Percentiles rank a stretch among this genome's conserved stretches.
These are phyloP conservation scores for Globisporangium okanoganense DNA, from an alignment of 352 stramenopile genomes.

Conservation along the genomic window DNA sequence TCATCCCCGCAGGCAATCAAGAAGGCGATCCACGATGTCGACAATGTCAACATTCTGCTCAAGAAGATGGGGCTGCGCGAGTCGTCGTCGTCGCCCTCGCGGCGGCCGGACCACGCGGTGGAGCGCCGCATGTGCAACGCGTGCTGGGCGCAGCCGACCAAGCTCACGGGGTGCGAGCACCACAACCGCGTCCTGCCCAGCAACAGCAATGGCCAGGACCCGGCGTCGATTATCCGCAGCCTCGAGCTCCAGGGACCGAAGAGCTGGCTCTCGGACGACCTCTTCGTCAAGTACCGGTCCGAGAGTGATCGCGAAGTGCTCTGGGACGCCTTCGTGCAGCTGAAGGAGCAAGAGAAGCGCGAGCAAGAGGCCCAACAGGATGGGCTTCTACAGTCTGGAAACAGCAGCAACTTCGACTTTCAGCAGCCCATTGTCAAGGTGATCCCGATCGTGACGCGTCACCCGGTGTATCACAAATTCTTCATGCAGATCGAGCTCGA, in stretches of 20 bases:
- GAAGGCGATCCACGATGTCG: slow-evolving; percentile 57
- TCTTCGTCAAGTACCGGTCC: slow-evolving; percentile 79
- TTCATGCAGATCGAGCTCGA: slow-evolving; percentile 62
- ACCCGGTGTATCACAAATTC: slow-evolving; percentile 63
- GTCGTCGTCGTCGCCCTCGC: slow-evolving; percentile 22
- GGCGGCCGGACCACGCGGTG: slow-evolving; percentile 55
- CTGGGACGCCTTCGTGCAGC: slow-evolving; percentile 43
- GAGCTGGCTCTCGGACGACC: slow-evolving; percentile 76
- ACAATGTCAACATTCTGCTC: slow-evolving; percentile 66
- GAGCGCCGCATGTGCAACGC: slow-evolving; percentile 82
- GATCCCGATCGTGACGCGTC: slow-evolving; percentile 53
- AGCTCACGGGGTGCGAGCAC: slow-evolving; percentile 61
- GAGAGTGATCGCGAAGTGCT: slow-evolving; percentile 64
- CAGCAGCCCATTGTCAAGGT: slow-evolving; percentile 23
- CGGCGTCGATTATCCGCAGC: slow-evolving; percentile 2
- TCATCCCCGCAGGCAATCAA: slow-evolving; percentile 37
- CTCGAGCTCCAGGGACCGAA: slow-evolving; percentile 70
- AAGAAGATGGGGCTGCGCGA: slow-evolving; percentile 67
- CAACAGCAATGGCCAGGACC: slow-evolving; percentile 12
- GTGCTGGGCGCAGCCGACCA: slow-evolving; percentile 62
- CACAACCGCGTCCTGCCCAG: slow-evolving; percentile 35
- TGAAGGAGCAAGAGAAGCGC: slow-evolving; percentile 27
- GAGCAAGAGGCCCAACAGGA: slow-evolving; percentile 21
- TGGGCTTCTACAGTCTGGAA: too few relatives aligned
- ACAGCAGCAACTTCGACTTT: slow-evolving; percentile 11